phyloP scores from a whole-genome alignment of 176 grass and related monocot genomes.

The Aegilops bicornis region DNA sequence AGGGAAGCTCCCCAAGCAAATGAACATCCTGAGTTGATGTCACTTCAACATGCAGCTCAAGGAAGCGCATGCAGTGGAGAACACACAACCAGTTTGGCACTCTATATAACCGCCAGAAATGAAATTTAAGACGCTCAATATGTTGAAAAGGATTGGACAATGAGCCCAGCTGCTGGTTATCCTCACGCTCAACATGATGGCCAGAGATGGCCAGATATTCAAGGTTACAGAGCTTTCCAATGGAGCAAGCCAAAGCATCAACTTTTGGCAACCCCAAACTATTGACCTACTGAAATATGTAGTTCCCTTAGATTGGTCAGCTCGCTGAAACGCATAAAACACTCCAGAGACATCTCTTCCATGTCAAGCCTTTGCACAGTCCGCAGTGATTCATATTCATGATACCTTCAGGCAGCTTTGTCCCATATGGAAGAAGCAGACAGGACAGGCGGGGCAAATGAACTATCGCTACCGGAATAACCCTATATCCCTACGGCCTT shows the following conservation, averaged over 20 bases:
- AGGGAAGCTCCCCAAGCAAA: neutral
- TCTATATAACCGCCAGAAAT: neutral
- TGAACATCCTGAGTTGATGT: neutral
- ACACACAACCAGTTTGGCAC: neutral
- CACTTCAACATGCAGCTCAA: neutral
- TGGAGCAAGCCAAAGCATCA: neutral
- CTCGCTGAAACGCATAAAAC: neutral
- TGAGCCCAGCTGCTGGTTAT: neutral
- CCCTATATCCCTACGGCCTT: too few species aligned
- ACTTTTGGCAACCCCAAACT: neutral
- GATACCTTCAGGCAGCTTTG: too few species aligned
- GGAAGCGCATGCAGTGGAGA: neutral
- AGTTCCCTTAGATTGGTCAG: neutral
- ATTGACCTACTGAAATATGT: neutral
- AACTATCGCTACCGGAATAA: too few species aligned
- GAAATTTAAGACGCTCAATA: neutral
- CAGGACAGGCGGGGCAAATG: too few species aligned
- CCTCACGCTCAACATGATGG: neutral
- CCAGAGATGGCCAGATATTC: neutral
- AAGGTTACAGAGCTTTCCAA: neutral
- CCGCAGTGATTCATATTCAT: too few species aligned
- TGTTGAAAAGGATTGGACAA: neutral
- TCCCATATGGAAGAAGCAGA: too few species aligned
- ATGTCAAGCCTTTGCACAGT: too few species aligned
- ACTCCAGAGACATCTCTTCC: neutral